Percentiles rank a stretch among this genome's conserved stretches.
Conservation (phyloP, 495 filamentous ascomycete genomes). For the Aspergillus nanangensis region DNA sequence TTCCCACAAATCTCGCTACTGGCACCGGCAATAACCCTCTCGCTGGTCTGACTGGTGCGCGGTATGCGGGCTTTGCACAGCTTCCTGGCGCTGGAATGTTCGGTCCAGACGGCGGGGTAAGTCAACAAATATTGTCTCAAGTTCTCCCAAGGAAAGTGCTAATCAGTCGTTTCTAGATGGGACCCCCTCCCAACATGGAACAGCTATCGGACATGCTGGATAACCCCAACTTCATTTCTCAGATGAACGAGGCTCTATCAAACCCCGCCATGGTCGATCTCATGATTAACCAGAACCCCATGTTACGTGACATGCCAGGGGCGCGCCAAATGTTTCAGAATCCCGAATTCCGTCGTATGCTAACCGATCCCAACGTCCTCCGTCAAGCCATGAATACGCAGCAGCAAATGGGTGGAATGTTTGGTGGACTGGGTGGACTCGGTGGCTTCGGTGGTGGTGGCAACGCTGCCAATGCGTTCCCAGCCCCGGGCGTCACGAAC, state of each 20-base stretch:
- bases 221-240: conserved; percentile 75
- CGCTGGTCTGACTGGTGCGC: conserved; percentile 84
- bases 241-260: conserved; percentile 88
- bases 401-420: conserved; percentile 64
- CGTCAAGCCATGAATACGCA: conserved; percentile 77
- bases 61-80: conserved; percentile 88
- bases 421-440: too few relatives aligned
- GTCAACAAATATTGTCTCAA: conserved; percentile 28
- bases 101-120: conserved; percentile 93
- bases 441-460: conserved; percentile 40
- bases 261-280: conserved; percentile 90
- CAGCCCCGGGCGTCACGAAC: conserved; percentile 85
- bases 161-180: conserved; percentile 77
- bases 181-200: conserved; percentile 75
- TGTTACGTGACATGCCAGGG: conserved; percentile 79
- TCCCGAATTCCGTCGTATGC: conserved; percentile 84
- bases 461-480: too few relatives aligned
- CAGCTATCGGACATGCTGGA: conserved; percentile 78
- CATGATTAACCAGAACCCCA: conserved; percentile 85
- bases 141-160: too few relatives aligned
- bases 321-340: conserved; percentile 80
- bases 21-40: conserved; percentile 90
- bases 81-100: conserved; percentile 87
- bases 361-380: conserved; percentile 86
- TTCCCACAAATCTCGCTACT: conserved; percentile 87